Percentiles rank a stretch among this genome's conserved stretches.
Conservation (phyloP, 768 basidiomycete genomes). For the Naganishia antarctica region DNA sequence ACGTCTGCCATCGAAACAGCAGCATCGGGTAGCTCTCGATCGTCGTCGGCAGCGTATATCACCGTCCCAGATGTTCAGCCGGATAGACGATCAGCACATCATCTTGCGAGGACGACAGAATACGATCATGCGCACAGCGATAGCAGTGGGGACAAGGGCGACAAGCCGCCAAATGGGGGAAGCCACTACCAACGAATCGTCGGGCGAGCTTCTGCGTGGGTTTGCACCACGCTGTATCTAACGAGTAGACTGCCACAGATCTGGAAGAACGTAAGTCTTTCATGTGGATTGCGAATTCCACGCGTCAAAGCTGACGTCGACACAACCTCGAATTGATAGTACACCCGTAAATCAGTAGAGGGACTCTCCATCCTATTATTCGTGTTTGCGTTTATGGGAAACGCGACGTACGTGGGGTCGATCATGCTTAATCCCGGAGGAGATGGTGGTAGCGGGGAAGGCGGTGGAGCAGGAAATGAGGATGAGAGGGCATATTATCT, state of each 20-base stretch:
- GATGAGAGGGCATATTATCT: conserved; percentile 64
- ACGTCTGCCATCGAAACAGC: neutral
- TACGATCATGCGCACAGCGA: neutral
- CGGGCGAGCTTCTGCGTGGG: conserved; percentile 89
- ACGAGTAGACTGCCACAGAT: conserved; percentile 94
- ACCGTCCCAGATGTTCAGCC: too few relatives aligned
- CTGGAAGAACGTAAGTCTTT: conserved; percentile 89
- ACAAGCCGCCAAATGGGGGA: neutral
- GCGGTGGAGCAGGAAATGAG: conserved; percentile 58
- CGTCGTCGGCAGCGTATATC: too few relatives aligned
- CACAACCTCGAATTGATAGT: conserved; percentile 53
- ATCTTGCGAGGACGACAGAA: too few relatives aligned
- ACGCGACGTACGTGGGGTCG: conserved; percentile 84
- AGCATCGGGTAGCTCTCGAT: too few relatives aligned
- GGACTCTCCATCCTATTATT: conserved; percentile 93
- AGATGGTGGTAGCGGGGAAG: conserved; percentile 46
- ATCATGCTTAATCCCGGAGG: conserved; percentile 68
- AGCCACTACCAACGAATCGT: conserved; percentile 58
- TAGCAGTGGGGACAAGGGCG: neutral
- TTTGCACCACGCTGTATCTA: conserved; percentile 85
- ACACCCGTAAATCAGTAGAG: conserved; percentile 83
- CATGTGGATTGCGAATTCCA: too few relatives aligned
- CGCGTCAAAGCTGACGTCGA: neutral
- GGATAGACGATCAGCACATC: too few relatives aligned
- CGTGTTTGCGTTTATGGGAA: conserved; percentile 87